phyloP scores from a whole-genome alignment of 139 green algal genomes.

The Closterium sp. region DNA sequence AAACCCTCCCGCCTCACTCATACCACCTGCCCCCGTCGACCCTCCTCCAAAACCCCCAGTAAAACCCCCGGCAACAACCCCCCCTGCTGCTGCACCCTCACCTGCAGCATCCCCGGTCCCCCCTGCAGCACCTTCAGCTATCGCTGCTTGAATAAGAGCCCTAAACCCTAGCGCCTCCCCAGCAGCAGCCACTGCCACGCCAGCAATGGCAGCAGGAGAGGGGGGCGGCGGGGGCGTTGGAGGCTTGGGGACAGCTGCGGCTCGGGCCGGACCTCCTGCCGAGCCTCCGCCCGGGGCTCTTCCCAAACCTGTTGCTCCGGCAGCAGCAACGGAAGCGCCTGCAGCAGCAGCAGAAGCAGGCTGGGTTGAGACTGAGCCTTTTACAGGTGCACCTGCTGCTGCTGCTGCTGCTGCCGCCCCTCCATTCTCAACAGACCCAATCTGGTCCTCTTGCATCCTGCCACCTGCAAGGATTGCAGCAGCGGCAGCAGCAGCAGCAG shows the following conservation, averaged over 20 bases:
- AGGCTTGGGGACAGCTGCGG: not conserved
- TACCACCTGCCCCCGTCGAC: too few relatives aligned
- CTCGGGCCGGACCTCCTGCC: not conserved
- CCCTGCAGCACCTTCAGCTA: not conserved
- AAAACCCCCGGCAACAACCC: too few relatives aligned
- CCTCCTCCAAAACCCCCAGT: too few relatives aligned
- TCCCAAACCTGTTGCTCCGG: not conserved
- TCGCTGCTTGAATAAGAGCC: not conserved
- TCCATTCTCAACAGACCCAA: not conserved
- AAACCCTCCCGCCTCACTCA: not conserved
- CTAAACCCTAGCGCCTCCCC: not conserved
- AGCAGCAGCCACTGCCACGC: not conserved
- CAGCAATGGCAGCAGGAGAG: not conserved
- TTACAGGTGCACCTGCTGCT: too few relatives aligned
- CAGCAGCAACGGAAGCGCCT: too few relatives aligned
- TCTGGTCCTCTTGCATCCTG: not conserved
- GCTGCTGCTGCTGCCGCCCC: not conserved
- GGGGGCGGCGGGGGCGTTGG: not conserved
- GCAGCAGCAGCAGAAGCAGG: not conserved
- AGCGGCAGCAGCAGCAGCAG: not conserved
- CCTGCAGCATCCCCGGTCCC: not conserved
- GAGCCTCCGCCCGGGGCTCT: not conserved
- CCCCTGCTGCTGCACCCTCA: too few relatives aligned
- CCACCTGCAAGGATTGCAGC: not conserved
- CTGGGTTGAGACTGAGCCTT: not conserved